These are phyloP conservation scores for Craspedostauros australis DNA, from an alignment of 108 stramenopile genomes.

Conservation along the genomic window DNA sequence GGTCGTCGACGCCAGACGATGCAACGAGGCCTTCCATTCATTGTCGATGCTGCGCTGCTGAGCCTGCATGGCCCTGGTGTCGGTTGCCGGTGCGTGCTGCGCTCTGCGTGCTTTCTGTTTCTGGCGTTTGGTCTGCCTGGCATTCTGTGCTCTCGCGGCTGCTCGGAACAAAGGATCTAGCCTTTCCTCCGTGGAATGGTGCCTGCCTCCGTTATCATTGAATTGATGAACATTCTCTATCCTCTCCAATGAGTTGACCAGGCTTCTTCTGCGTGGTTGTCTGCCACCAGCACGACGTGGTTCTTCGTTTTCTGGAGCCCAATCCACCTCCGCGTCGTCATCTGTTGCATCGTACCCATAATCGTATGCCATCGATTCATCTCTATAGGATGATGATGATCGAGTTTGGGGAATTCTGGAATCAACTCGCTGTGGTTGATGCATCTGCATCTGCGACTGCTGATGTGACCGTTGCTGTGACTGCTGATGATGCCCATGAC, in stretches of 20 bases:
- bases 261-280: neutral
- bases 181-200: neutral
- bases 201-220: neutral
- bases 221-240: neutral
- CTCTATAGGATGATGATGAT: conserved; percentile 1
- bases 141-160: conserved; percentile 18
- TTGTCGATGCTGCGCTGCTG: conserved; percentile 8
- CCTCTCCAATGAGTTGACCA: neutral
- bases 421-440: too few species aligned
- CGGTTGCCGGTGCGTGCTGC: neutral
- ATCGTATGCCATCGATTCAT: neutral
- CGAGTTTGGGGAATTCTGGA: neutral
- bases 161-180: neutral
- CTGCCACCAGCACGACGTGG: neutral
- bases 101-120: conserved; percentile 1
- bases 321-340: neutral
- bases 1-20: conserved; percentile 18
- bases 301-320: neutral
- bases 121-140: conserved; percentile 4
- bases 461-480: neutral
- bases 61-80: neutral
- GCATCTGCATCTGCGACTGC: neutral
- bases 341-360: conserved; percentile 1
- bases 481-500: neutral
- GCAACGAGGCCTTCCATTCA: conserved; percentile 29